Base-by-base conservation (phyloP, 495 filamentous ascomycete species). In the Penicillium tannophilum region DNA sequence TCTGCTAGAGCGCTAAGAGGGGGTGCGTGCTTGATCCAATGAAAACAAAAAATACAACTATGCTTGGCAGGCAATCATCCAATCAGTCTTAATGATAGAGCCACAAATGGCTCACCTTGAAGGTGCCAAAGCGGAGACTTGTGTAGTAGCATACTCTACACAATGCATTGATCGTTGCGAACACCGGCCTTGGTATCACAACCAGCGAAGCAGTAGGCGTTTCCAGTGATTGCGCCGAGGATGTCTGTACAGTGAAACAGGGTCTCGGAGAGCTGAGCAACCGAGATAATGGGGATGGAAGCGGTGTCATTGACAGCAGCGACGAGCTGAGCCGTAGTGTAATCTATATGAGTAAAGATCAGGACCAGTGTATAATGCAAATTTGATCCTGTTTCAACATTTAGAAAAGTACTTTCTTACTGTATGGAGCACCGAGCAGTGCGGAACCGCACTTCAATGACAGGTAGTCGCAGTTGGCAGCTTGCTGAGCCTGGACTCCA, bases 201-300 rank as follows among this genome's bases (percentile, higher is more conserved):
- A 10, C 63, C 63, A 44, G 63, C 63, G 41, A 66, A 66, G 54
- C 63, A 66, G 23, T 52, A 66, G 19, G 63, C 31, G 35, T 66
- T 66, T 52, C 54, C 63, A n/a, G 63, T 66, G 39, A 66, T 51
- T 11, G 50, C 50, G 4, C 63, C 63, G 17, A 63, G 50, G 52
- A 66, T 66, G 28, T 66, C 63, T 17, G 56, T 62, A 42, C 63
- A 66, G 60, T 66, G 63, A 45, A 60, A 66, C 8, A 66, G 54
- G 35, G 60, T 66, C 51, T 56, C 44, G 11, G 63, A 66, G 16
- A 66, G 23, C 45, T 62, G 43, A 42, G 56, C 45, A 10, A 35
- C 31, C 20, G n/a, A 36, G 16, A 66, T 11, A 8, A n/a, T 2
- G 1, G 63, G 63, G 30, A 66, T 63, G 35, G 63, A 66, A 14